Evolutionary conservation across 768 basidiomycete genomes (phyloP).

Genomic region (Kwoniella botswanensis): DNA sequence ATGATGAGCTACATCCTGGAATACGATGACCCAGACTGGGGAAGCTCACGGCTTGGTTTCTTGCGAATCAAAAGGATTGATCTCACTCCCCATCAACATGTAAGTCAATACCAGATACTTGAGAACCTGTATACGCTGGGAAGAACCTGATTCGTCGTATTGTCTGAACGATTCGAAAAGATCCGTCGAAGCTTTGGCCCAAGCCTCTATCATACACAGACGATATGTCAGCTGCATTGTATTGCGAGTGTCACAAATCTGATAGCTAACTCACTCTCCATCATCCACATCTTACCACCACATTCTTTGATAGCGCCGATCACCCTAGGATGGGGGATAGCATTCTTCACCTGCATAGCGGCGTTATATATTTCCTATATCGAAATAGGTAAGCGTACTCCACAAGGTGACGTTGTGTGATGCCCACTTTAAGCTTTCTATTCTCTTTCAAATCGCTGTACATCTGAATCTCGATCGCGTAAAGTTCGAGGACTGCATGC

Average conservation of each 20-base stretch:
- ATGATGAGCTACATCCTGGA: background rate
- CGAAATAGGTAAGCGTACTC: no score
- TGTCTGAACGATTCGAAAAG: slow-evolving; percentile 99
- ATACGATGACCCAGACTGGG: no score
- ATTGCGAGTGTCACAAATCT: background rate
- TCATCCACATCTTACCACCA: slow-evolving; percentile 99
- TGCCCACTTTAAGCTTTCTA: slow-evolving; percentile 95
- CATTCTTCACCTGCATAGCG: slow-evolving; percentile 85
- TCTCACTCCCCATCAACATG: slow-evolving; percentile 97
- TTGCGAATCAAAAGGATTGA: slow-evolving; percentile 99
- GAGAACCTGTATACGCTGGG: slow-evolving; percentile 94
- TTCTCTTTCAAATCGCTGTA: slow-evolving; percentile 94
- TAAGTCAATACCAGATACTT: slow-evolving; percentile 98
- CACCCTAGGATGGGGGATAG: slow-evolving; percentile 96
- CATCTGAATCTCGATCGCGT: slow-evolving; percentile 99
- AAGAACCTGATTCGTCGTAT: slow-evolving; percentile 96
- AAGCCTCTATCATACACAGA: slow-evolving; percentile 71
- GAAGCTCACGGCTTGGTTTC: slow-evolving; percentile 90
- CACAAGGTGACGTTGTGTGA: no score
- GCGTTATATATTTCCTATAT: slow-evolving; percentile 99
- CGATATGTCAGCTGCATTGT: slow-evolving; percentile 3
- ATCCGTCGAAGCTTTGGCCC: slow-evolving; percentile 95
- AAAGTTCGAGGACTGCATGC: slow-evolving; percentile 77
- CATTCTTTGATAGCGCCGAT: slow-evolving; percentile 99
- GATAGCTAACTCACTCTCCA: slow-evolving; percentile 71